A percentile compares a stretch with the other conserved stretches of the same genome.
phyloP scores from a whole-genome alignment of 2,329 filamentous ascomycete genomes.

The Pyrenochaeta sp. region DNA sequence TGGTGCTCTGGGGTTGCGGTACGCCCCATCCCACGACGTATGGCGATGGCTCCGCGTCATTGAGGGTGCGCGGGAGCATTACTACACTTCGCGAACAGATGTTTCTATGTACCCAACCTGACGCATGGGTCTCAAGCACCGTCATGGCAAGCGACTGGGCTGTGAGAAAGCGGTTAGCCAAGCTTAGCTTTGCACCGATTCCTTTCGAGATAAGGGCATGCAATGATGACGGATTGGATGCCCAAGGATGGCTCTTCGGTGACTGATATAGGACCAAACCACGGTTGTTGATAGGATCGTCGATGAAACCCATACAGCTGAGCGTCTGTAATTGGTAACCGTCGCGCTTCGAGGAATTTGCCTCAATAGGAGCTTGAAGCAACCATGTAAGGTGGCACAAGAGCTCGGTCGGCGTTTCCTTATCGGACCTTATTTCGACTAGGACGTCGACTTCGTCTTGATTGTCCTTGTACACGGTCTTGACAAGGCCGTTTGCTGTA shows the following conservation, averaged over 20 bases:
- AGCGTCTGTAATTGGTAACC: constrained; percentile 20
- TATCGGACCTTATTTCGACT: constrained; percentile 79
- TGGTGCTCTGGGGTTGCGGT: constrained; percentile 5
- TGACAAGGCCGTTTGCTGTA: constrained; percentile 7
- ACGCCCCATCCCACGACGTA: constrained; percentile 25
- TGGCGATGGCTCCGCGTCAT: constrained; percentile 17
- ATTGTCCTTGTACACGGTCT: constrained; percentile 20
- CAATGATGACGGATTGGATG: constrained; percentile 16
- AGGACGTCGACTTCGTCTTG: constrained; percentile 19
- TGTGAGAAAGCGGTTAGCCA: constrained; percentile 14
- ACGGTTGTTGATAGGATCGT: constrained; percentile 18
- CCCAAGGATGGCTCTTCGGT: constrained; percentile 20
- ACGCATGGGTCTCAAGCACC: constrained; percentile 18
- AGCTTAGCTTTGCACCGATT: constrained; percentile 3
- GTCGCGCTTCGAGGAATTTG: constrained; percentile 5
- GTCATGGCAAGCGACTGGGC: constrained; percentile 16
- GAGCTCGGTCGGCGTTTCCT: constrained; percentile 39
- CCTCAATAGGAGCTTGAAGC: constrained; percentile 13
- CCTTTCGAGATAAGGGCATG: constrained; percentile 18
- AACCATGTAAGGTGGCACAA: constrained; percentile 25
- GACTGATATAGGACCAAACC: constrained; percentile 18
- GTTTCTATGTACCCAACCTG: constrained; percentile 21
- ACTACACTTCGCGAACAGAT: constrained; percentile 17
- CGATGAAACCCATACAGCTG: constrained; percentile 21
- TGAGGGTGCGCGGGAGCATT: constrained; percentile 16